Conservation (phyloP, 2,329 filamentous ascomycete genomes). For the Pyrenophora teres region DNA sequence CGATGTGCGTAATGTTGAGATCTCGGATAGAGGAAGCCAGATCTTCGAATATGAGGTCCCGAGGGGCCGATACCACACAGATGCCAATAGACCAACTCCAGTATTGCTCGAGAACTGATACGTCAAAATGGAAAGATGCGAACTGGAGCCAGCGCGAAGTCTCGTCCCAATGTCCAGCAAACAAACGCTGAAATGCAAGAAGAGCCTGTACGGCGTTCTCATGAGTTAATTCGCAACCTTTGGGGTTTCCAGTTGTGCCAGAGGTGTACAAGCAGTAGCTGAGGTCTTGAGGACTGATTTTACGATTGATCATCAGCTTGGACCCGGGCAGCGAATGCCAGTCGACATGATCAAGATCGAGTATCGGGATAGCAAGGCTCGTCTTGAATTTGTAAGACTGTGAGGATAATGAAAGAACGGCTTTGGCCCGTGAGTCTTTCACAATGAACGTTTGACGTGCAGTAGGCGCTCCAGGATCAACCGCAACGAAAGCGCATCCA, state of each 20-base stretch:
- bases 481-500: slow-evolving; percentile 78
- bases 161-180: slow-evolving; percentile 72
- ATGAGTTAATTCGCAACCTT: slow-evolving; percentile 87
- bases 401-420: slow-evolving; percentile 64
- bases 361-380: slow-evolving; percentile 44
- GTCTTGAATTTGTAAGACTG: slow-evolving; percentile 48
- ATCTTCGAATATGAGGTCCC: slow-evolving; percentile 85
- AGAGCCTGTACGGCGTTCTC: slow-evolving; percentile 89
- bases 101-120: slow-evolving; percentile 90
- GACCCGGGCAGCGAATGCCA: slow-evolving; percentile 42
- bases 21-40: slow-evolving; percentile 72
- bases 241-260: slow-evolving; percentile 83
- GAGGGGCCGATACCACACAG: slow-evolving; percentile 77
- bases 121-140: slow-evolving; percentile 92
- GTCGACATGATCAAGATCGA: slow-evolving; percentile 53
- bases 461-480: slow-evolving; percentile 74
- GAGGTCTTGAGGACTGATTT: slow-evolving; percentile 57
- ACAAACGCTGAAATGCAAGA: slow-evolving; percentile 81
- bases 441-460: slow-evolving; percentile 79
- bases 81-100: slow-evolving; percentile 95
- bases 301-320: slow-evolving; percentile 33
- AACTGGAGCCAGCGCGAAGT: slow-evolving; percentile 87
- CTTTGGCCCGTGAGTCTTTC: slow-evolving; percentile 68
- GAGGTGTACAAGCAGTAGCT: slow-evolving; percentile 89
- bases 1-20: slow-evolving; percentile 83